Evolutionary conservation across 306 rosid species (phyloP).

Genomic region (Rosa chinensis): DNA sequence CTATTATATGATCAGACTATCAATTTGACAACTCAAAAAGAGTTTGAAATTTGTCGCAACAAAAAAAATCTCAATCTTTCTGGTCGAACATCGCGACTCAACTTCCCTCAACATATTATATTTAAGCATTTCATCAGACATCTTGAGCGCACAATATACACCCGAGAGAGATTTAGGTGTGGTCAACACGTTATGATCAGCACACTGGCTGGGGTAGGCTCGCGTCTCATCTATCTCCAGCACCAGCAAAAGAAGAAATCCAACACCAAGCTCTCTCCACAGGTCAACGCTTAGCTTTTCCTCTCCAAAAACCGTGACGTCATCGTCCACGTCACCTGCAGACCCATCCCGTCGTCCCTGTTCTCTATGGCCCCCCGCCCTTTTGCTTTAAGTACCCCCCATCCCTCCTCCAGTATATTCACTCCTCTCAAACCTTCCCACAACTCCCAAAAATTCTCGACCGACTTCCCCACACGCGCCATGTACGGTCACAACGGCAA

Average conservation of each 20-base stretch:
- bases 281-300: constrained; percentile 56
- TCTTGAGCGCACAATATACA: not conserved
- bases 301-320: constrained; percentile 23
- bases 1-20: not conserved
- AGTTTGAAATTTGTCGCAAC: no score
- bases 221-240: not conserved
- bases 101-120: not conserved
- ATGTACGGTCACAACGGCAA: constrained; percentile 46
- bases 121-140: not conserved
- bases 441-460: not conserved
- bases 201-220: not conserved
- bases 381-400: constrained; percentile 39
- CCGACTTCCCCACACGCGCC: constrained; percentile 38
- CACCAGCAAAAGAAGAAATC: not conserved
- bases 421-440: not conserved
- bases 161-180: not conserved
- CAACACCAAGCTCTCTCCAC: not conserved
- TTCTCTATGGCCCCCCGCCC: not conserved
- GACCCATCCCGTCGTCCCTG: constrained; percentile 9
- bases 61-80: no score
- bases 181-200: not conserved
- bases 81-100: no score
- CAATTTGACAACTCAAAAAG: not conserved
- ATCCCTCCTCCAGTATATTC: constrained; percentile 2
- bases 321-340: constrained; percentile 59